Conservation (phyloP, 106 monocot species). For the Acanthochlamys bracteata region DNA sequence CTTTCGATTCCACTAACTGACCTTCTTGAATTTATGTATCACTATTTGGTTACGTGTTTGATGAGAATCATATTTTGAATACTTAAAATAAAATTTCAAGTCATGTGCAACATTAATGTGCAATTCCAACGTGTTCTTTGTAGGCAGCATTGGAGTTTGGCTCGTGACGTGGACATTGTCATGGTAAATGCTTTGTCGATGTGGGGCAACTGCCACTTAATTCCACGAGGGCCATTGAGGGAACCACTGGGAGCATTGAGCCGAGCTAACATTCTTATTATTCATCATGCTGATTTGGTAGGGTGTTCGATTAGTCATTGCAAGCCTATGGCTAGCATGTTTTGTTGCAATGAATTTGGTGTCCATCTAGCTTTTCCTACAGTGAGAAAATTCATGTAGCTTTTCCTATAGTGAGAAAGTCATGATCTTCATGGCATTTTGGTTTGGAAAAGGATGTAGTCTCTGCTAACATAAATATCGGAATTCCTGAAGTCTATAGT, state of each 20-base stretch:
- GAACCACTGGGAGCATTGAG: slow-evolving; percentile 61
- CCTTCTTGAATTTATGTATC: no score
- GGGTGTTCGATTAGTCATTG: background rate
- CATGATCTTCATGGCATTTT: no score
- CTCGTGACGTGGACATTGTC: slow-evolving; percentile 64
- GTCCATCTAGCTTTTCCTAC: no score
- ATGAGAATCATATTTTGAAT: background rate
- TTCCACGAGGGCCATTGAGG: slow-evolving; percentile 80
- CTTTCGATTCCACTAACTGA: no score
- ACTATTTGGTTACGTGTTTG: no score
- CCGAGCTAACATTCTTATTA: slow-evolving; percentile 55
- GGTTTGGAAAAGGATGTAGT: no score
- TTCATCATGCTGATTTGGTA: slow-evolving; percentile 88
- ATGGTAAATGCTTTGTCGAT: slow-evolving; percentile 84
- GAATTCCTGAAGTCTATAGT: no score
- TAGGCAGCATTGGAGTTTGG: slow-evolving; percentile 82
- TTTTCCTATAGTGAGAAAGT: no score
- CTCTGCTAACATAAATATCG: no score
- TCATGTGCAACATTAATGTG: background rate
- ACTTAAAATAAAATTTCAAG: background rate
- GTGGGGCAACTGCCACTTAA: slow-evolving; percentile 69
- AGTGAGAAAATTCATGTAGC: no score
- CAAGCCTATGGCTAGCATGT: no score
- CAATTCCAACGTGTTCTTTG: background rate
- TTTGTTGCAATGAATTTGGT: no score